Evolutionary conservation across 352 stramenopile genomes (phyloP), one percentile per base, ranked within the genome.

Genomic region (Globisporangium abappressorium): DNA sequence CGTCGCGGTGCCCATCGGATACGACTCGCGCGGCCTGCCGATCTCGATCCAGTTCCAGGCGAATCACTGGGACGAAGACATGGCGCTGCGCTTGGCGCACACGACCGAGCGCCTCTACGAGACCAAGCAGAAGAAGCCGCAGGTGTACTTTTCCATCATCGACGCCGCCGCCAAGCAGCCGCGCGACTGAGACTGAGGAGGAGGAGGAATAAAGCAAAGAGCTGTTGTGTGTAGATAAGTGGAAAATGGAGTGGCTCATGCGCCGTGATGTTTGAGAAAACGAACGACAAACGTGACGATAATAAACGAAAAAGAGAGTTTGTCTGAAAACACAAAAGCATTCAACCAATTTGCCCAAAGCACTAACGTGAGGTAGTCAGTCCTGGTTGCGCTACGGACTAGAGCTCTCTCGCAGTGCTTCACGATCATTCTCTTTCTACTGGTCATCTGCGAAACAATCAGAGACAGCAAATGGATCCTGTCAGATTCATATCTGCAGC

Each of bases 1-100:
- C 8, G 71, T 95, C 3, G 75, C 82, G 0, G 85, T 96, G 36
- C 90, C 87, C 0, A 81, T 94, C 28, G 90, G 85, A 30, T 83
- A 89, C 75, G 85, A 93, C 59, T 66, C 65, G 28, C 62, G 71
- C 3, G 82, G 78, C 15, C 61, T 97, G 33, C 90, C 90, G 12
- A 82, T 96, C 46, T 88, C 87, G 6, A 74, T 95, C 47, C 90
- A 96, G 63, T 77, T 97, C 30, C 80, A 96, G 67, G 82, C 76
- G 20, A 77, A 66, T 38, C 85, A 95, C 65, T 97, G 85, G 77
- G 62, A 92, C 20, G 90, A 96, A 46, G 73, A 93, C 68, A 73
- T 79, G 4, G 79, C 94, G 67, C 51, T 97, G 49, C 76, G 87
- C 18, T 62, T 97, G 11, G 89, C 87, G 2, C 80, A 89, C 34